phyloP scores from a whole-genome alignment of 352 stramenopile species.

The Pythium periplocum region DNA sequence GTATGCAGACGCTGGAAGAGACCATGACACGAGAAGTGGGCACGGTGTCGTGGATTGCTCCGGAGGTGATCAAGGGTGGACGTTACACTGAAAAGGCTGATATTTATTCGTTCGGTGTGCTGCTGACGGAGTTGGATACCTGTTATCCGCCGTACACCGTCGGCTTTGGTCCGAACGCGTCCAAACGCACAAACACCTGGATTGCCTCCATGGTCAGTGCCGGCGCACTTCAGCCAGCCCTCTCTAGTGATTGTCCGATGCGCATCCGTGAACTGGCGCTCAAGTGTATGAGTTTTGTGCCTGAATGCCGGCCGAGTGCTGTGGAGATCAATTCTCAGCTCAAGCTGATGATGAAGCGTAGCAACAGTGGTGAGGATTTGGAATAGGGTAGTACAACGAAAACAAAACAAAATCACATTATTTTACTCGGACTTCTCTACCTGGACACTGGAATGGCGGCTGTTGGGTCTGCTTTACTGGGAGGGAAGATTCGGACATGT shows the following conservation, averaged over 20 bases:
- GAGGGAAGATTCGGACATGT: conserved; percentile 36
- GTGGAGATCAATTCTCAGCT: conserved; percentile 16
- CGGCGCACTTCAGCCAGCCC: conserved; percentile 12
- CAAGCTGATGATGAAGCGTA: conserved; percentile 4
- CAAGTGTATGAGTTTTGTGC: conserved; percentile 17
- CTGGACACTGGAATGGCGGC: no score
- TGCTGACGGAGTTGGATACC: conserved; percentile 31
- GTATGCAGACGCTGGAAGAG: conserved; percentile 15
- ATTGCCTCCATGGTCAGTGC: conserved; percentile 25
- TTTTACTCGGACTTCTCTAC: no score
- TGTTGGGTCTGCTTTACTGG: conserved; percentile 4
- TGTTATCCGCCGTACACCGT: conserved; percentile 15
- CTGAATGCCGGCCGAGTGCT: conserved; percentile 18
- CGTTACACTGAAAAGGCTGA: conserved; percentile 29
- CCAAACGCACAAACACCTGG: conserved; percentile 19
- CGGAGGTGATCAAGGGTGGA: conserved; percentile 25
- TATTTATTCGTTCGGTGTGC: conserved; percentile 36
- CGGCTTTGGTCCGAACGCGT: conserved; percentile 4
- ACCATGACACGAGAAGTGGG: conserved; percentile 30
- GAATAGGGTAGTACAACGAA: no score
- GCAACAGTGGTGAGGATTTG: no score
- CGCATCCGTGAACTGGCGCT: conserved; percentile 15
- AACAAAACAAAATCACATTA: no score
- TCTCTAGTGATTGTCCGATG: conserved; percentile 14
- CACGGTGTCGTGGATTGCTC: conserved; percentile 34